Evolutionary conservation across 805 yeast species (phyloP), one percentile per base, ranked within the genome.

Genomic region (Candida qinlingensis): DNA sequence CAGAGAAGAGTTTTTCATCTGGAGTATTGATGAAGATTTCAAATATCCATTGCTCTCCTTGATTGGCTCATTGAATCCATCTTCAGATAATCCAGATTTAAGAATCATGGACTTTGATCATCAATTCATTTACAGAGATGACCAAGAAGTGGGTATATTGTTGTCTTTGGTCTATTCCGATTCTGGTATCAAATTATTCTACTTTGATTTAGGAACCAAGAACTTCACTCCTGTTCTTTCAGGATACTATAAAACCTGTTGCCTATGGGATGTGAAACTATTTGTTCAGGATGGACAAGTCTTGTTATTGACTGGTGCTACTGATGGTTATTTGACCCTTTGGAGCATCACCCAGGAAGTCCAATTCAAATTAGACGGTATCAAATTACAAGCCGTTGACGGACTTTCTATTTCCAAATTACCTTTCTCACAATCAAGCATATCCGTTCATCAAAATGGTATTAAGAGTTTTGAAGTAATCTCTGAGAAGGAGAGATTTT

Each of bases 51-150:
- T 75, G 30, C 73, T 85, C 28, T 61, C 61, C 0, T 72, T 81
- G 37, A 68, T 67, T 41, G 76, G 83, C 5, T 66, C 78, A 1
- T 67, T 91, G 30, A 79, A 78, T 4, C 80, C 88, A 1, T 69
- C 75, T 1, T 64, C 74, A 8, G 73, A 72, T 11, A 77, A 79
- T 48, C 96, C 96, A 0, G 98, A 94, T 64, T 71, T 94, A 52
- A 73, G 99, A 54, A 81, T 92, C 47, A 92, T 90, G 97, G 96
- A 87, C 64, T 85, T 90, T 60, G 84, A 75, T 52, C 67, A 78
- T 6, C 52, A 73, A 11, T 71, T 73, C 39, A 68, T 74, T 2
- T 58, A 59, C n/a, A 55, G 60, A 1, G 47, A 46, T 1, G 62
- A 57, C 25, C 58, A 56, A 6, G 56, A 52, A 13, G 46, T 63